A percentile compares a stretch with the other conserved stretches of the same genome.
These are phyloP conservation scores for Yarrowia bubula DNA, from an alignment of 805 yeast genomes.

Conservation along the genomic window DNA sequence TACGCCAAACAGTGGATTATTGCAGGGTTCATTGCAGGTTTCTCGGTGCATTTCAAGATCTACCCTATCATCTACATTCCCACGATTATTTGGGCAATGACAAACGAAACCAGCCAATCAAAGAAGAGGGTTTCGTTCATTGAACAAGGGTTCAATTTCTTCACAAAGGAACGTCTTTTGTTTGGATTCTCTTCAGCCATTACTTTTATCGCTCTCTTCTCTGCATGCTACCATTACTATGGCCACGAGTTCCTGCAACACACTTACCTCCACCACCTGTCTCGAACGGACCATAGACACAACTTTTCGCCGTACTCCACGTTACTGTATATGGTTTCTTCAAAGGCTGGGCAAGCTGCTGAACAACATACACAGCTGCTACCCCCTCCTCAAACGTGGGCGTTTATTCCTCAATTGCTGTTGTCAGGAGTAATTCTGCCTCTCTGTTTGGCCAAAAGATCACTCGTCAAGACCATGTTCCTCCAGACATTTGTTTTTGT, in stretches of 20 bases:
- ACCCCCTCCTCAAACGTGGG: slow-evolving; percentile 45
- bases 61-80: slow-evolving; percentile 91
- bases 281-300: slow-evolving; percentile 88
- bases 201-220: slow-evolving; percentile 51
- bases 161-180: slow-evolving; percentile 46
- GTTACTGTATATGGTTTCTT: slow-evolving; percentile 48
- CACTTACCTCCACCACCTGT: slow-evolving; percentile 78
- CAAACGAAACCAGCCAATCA: slow-evolving; percentile 30
- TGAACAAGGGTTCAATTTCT: slow-evolving; percentile 31
- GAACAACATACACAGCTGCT: background rate
- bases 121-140: slow-evolving; percentile 37
- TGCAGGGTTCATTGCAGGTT: slow-evolving; percentile 56
- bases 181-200: slow-evolving; percentile 45
- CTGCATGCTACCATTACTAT: slow-evolving; percentile 62
- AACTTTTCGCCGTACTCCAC: slow-evolving; percentile 88
- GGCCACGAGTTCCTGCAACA: slow-evolving; percentile 75
- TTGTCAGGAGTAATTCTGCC: slow-evolving; percentile 64
- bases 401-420: slow-evolving; percentile 79
- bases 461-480: slow-evolving; percentile 56
- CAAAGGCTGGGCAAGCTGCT: slow-evolving; percentile 39
- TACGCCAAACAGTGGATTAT: slow-evolving; percentile 44
- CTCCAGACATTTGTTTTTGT: slow-evolving; percentile 78
- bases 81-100: slow-evolving; percentile 53
- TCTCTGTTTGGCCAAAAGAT: slow-evolving; percentile 43
- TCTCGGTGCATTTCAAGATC: slow-evolving; percentile 83